phyloP scores from a whole-genome alignment of 352 stramenopile species.

The Phytophthora niederhauseri region DNA sequence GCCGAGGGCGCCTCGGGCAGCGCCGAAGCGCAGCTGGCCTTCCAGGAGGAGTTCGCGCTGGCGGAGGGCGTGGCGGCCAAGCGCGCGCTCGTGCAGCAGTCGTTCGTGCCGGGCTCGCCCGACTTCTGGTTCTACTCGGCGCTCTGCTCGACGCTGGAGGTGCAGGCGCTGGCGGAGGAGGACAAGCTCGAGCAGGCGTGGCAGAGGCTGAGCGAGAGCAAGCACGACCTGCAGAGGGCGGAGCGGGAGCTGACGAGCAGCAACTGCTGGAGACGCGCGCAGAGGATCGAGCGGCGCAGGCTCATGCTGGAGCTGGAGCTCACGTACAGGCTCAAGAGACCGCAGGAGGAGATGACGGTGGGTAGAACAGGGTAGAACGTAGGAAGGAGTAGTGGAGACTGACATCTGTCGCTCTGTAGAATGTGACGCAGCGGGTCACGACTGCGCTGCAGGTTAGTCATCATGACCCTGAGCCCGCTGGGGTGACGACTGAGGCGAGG shows the following conservation, averaged over 20 bases:
- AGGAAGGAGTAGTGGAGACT: background rate
- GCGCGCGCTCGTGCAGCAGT: conserved; percentile 29
- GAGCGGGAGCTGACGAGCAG: conserved; percentile 30
- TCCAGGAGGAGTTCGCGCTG: conserved; percentile 42
- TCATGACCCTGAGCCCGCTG: conserved; percentile 32
- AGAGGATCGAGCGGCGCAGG: conserved; percentile 43
- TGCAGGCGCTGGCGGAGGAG: conserved; percentile 43
- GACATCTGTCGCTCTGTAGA: conserved; percentile 16
- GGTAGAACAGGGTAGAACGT: conserved; percentile 8
- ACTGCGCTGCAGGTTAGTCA: conserved; percentile 27
- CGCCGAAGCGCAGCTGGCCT: conserved; percentile 30
- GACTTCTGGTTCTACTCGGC: conserved; percentile 42
- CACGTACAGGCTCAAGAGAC: conserved; percentile 35
- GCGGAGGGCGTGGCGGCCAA: conserved; percentile 30
- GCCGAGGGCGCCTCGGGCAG: conserved; percentile 25
- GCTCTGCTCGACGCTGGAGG: conserved; percentile 40
- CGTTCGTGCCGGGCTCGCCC: conserved; percentile 28
- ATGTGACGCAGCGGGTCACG: conserved; percentile 30
- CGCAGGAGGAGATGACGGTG: conserved; percentile 25
- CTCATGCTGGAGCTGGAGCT: conserved; percentile 52
- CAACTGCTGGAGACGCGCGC: conserved; percentile 29
- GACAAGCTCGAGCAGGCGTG: conserved; percentile 23
- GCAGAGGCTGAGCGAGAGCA: conserved; percentile 20
- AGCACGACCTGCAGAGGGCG: conserved; percentile 24
- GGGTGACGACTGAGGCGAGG: conserved; percentile 19